Evolutionary conservation across 352 stramenopile species (phyloP).

Genomic region (Phytophthora syringae): DNA sequence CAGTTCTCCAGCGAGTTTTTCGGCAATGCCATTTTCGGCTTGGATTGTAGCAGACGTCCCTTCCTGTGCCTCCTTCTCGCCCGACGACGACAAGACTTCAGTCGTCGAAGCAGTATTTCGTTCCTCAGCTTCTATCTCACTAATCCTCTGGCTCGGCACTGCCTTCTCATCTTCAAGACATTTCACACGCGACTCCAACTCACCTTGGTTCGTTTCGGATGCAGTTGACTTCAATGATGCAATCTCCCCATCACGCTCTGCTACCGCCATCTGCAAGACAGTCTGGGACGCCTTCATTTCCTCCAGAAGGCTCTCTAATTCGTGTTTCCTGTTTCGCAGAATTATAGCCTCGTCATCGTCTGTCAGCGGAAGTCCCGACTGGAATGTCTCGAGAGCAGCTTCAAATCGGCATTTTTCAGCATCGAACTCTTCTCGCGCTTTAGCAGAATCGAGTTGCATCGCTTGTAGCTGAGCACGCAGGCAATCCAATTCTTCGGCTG

Average conservation of each 20-base stretch:
- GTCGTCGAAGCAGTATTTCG: neutral
- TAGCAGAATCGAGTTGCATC: conserved; percentile 24
- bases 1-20: conserved; percentile 40
- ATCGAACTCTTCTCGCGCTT: conserved; percentile 16
- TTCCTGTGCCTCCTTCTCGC: neutral
- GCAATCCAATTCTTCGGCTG: conserved; percentile 38
- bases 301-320: conserved; percentile 20
- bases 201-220: neutral
- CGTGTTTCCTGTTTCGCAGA: conserved; percentile 11
- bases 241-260: conserved; percentile 35
- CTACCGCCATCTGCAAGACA: conserved; percentile 26
- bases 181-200: conserved; percentile 36
- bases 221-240: conserved; percentile 13
- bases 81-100: neutral
- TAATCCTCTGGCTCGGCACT: conserved; percentile 34
- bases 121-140: conserved; percentile 20
- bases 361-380: neutral
- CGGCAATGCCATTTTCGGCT: conserved; percentile 12
- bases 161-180: conserved; percentile 45
- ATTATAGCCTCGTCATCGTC: conserved; percentile 5
- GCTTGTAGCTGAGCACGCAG: conserved; percentile 35
- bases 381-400: conserved; percentile 25
- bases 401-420: conserved; percentile 35
- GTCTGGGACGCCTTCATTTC: conserved; percentile 26
- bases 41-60: conserved; percentile 2